Conservation (phyloP, 768 basidiomycete species). For the Rubroboletus satanas region DNA sequence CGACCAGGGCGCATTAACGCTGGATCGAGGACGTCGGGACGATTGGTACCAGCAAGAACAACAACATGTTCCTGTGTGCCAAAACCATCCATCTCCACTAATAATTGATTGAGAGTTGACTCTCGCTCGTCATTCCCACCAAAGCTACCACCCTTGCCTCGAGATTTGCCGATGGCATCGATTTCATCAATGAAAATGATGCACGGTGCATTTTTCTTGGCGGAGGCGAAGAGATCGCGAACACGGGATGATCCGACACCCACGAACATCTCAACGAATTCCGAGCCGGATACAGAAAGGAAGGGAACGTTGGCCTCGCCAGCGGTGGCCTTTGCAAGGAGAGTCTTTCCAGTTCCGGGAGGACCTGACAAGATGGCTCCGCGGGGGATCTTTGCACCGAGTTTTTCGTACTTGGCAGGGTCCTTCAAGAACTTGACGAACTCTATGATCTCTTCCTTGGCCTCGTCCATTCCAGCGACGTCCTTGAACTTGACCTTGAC, state of each 20-base stretch:
- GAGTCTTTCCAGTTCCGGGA: conserved; percentile 97
- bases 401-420: conserved; percentile 87
- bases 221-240: conserved; percentile 94
- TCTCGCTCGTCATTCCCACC: conserved; percentile 98
- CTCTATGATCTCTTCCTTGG: conserved; percentile 99
- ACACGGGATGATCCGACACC: conserved; percentile 98
- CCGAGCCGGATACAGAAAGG: conserved; percentile 97
- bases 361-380: conserved; percentile 94
- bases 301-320: conserved; percentile 98
- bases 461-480: conserved; percentile 99
- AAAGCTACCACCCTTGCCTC: conserved; percentile 71
- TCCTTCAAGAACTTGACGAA: conserved; percentile 99
- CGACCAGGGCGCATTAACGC: conserved; percentile 97
- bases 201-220: conserved; percentile 96
- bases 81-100: conserved; percentile 99
- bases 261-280: conserved; percentile 99
- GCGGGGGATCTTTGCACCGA: conserved; percentile 96
- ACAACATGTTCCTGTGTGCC: conserved; percentile 96
- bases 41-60: conserved; percentile 93
- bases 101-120: conserved; percentile 92
- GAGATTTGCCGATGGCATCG: conserved; percentile 95
- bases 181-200: conserved; percentile 99
- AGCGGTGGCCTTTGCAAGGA: conserved; percentile 97
- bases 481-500: conserved; percentile 93
- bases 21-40: conserved; percentile 92